A percentile compares a stretch with the other conserved stretches of the same genome.
Conservation (phyloP, 1,284 basidiomycete genomes). For the Leccinum pachyderme region DNA sequence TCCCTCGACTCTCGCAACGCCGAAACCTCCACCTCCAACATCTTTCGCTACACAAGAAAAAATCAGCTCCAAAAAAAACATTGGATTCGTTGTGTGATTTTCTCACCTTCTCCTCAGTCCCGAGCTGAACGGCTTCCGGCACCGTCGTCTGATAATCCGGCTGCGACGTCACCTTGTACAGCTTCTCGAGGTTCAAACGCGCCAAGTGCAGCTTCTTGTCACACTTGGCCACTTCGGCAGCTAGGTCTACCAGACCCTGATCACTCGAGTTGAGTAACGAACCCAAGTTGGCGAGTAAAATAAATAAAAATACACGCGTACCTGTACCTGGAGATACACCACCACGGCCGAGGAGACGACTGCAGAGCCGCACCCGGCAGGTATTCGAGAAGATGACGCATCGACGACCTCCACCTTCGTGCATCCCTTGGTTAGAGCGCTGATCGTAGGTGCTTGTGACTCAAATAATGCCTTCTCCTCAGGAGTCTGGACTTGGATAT, state of each 20-base stretch:
- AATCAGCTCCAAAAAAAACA: neutral
- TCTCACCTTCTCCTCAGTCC: conserved; percentile 59
- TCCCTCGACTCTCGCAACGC: conserved; percentile 57
- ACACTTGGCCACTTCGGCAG: conserved; percentile 81
- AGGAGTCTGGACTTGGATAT: conserved; percentile 71
- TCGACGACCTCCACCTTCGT: conserved; percentile 66
- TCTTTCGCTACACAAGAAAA: conserved; percentile 47
- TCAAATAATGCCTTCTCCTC: conserved; percentile 66
- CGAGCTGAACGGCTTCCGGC: conserved; percentile 69
- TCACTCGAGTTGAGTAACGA: neutral
- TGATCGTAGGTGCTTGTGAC: conserved; percentile 73
- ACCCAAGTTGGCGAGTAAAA: neutral
- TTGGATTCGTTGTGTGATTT: neutral
- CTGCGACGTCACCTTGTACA: conserved; percentile 70
- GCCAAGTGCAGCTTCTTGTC: conserved; percentile 83
- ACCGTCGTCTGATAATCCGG: conserved; percentile 79
- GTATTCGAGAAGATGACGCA: conserved; percentile 60
- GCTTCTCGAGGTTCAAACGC: conserved; percentile 69
- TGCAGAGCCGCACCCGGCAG: conserved; percentile 85
- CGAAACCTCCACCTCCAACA: conserved; percentile 61
- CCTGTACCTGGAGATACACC: conserved; percentile 82
- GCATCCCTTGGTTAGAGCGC: conserved; percentile 88
- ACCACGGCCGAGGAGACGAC: conserved; percentile 76
- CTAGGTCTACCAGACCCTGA: conserved; percentile 83
- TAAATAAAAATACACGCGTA: conserved; percentile 35